Evolutionary conservation across 768 basidiomycete species (phyloP), one percentile per base, ranked within the genome.

Genomic region (Macrocybe gigantea): DNA sequence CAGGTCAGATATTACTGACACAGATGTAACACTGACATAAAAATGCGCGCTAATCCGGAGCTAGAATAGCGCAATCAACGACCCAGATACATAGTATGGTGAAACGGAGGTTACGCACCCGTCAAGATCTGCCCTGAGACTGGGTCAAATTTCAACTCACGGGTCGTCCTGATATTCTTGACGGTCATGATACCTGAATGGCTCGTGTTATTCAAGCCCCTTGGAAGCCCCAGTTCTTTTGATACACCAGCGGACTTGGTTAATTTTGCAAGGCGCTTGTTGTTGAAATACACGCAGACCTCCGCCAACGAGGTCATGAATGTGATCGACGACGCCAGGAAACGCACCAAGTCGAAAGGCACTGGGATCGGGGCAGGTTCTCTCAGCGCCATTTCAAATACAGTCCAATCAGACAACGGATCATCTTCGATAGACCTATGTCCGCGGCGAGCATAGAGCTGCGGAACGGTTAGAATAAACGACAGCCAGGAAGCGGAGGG

Each of bases 321-420:
- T 0, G 93, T 93, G 47, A 99, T 83, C 0, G 88, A 90, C 2
- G 93, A 94, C 35, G 85, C 77, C 13, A 99, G 74, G 62, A 99
- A 97, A 14, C 90, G 80, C 32, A 87, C 81, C 53, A 97, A 83
- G 57, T 97, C 93, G 53, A 94, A 89, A 6, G 88, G 76, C 12
- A 79, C 74, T 0, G 91, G 92, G 49, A 95, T 83, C 0, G 92
- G 80, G 2, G 75, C 70, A 4, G 85, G 80, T 58, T 95, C 89
- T 41, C 95, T 78, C 2, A 96, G 74, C 3, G 74, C 72, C 89
- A 99, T 94, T 50, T 88, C 80, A 63, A 99, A 96, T 0, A 85
- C 76, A 3, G 95, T 93, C 90, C 93, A 96, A 68, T 66, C 30
- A 55, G 59, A 50, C 57, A 57, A 45, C 49, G 53, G 45, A 13